Evolutionary conservation across 2,329 filamentous ascomycete genomes (phyloP).

Genomic region (Diaporthe amygdali): DNA sequence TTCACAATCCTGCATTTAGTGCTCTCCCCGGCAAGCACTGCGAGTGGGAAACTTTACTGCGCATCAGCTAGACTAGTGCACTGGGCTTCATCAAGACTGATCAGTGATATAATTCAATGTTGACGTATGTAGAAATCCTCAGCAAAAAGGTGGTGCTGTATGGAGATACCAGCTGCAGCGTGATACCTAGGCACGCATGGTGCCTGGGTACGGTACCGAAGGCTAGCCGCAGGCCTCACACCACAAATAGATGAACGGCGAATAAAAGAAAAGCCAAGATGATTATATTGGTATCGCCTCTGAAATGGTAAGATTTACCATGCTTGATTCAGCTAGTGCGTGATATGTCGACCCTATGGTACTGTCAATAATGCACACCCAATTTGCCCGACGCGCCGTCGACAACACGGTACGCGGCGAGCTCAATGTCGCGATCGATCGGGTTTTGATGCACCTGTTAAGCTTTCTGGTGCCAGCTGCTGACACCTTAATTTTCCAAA

Average conservation of each 20-base stretch:
- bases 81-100: too few relatives aligned
- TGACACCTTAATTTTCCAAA: not conserved
- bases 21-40: too few relatives aligned
- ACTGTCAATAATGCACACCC: not conserved
- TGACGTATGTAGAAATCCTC: too few relatives aligned
- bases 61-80: too few relatives aligned
- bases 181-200: not conserved
- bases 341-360: not conserved
- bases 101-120: too few relatives aligned
- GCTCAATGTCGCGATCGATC: not conserved
- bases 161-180: not conserved
- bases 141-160: too few relatives aligned
- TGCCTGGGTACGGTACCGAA: not conserved
- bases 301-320: too few relatives aligned
- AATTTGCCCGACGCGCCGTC: not conserved
- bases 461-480: not conserved
- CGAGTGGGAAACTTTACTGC: too few relatives aligned
- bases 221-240: not conserved
- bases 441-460: not conserved
- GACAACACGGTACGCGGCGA: not conserved
- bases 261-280: not conserved
- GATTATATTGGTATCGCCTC: not conserved
- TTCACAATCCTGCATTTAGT: too few relatives aligned
- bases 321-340: not conserved
- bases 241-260: not conserved